Evolutionary conservation across 1,284 basidiomycete genomes (phyloP).

Genomic region (Meripilus lineatus): DNA sequence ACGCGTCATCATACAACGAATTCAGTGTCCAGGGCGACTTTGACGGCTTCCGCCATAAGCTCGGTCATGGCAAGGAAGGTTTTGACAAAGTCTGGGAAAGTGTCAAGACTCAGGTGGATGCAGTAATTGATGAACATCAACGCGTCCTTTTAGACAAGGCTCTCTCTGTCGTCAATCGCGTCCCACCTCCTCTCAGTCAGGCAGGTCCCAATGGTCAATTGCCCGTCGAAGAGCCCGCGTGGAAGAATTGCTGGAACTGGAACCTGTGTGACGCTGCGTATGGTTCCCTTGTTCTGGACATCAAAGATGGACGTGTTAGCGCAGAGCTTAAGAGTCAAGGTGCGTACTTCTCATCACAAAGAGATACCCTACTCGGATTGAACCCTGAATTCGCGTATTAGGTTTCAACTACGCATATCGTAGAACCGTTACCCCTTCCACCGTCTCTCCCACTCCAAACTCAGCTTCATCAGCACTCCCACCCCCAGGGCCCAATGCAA

Average conservation of each 20-base stretch:
- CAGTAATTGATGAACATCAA: conserved; percentile 90
- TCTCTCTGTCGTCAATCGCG: conserved; percentile 76
- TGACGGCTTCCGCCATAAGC: conserved; percentile 85
- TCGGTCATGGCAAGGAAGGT: conserved; percentile 71
- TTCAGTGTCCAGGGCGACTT: conserved; percentile 91
- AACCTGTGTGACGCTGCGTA: conserved; percentile 94
- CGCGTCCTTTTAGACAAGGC: conserved; percentile 88
- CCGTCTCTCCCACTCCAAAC: conserved; percentile 36
- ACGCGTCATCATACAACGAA: conserved; percentile 95
- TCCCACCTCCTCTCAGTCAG: conserved; percentile 62
- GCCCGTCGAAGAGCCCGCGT: conserved; percentile 75
- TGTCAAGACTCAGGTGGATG: conserved; percentile 89
- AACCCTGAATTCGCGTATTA: conserved; percentile 24
- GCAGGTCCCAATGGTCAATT: conserved; percentile 48
- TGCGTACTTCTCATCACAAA: conserved; percentile 26
- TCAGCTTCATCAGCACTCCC: conserved; percentile 33
- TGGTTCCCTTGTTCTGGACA: conserved; percentile 82
- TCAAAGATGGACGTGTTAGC: conserved; percentile 89
- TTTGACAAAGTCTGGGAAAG: conserved; percentile 94
- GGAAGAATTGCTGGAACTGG: conserved; percentile 99
- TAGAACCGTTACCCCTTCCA: conserved; percentile 53
- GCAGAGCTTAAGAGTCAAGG: conserved; percentile 92
- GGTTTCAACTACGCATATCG: conserved; percentile 97
- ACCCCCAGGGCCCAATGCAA: conserved; percentile 29
- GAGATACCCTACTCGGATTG: background rate